Evolutionary conservation across 1,284 basidiomycete species (phyloP), one percentile per base, ranked within the genome.

Genomic region (Ustilago bromivora): DNA sequence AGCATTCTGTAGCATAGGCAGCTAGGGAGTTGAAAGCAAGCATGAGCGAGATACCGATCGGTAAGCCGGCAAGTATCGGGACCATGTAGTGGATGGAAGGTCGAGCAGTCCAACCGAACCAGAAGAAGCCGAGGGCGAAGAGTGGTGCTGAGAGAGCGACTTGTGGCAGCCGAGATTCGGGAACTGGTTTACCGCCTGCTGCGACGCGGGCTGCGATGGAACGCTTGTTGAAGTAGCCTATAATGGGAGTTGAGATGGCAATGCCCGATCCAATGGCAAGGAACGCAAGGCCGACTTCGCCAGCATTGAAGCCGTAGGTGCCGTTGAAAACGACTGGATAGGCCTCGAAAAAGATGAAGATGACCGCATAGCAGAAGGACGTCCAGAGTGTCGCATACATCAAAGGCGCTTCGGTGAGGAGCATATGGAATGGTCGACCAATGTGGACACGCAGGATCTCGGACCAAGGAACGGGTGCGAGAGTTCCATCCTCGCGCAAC

Each of bases 281-380:
- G 60, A 79, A 79, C 12, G 74, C 57, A 0, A 79, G 62, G 17
- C 78, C 78, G 7, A 68, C 61, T 55, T 79, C 75, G 28, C 75
- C 71, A 2, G 75, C 69, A 43, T 71, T 79, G 62, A 79, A 76
- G 11, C 78, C 78, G 51, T 79, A 79, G 5, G 53, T 70, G 5
- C 75, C 75, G 3, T 19, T 32, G 46, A 79, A 79, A 10, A 78
- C 66, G 19, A 74, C 66, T 0, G 75, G 75, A 17, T 73, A 79
- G 11, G 75, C 78, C 43, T 79, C 78, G 46, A 79, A 79, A 60
- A 79, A 79, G 41, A 79, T 71, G 36, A 78, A 79, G 46, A 77
- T 67, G 58, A 73, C 41, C 12, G 68, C 65, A 61, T 79, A 79
- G 63, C 72, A 71, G 57, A 68, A 79, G 12, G 61, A 64, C 10